phyloP scores from a whole-genome alignment of 257 asterid genomes.

The Plantago elongata region DNA sequence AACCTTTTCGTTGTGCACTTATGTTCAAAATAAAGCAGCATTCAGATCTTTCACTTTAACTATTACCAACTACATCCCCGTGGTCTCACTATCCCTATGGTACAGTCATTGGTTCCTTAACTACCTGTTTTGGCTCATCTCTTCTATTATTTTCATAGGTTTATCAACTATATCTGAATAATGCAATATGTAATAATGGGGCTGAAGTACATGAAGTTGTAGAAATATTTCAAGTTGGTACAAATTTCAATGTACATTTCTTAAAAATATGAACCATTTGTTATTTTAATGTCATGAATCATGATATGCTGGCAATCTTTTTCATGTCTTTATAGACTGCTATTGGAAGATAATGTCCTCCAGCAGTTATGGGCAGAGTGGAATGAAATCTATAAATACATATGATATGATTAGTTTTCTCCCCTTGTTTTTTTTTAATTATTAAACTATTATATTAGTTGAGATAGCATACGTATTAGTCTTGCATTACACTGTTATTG shows the following conservation, averaged over 20 bases:
- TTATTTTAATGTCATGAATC: conserved; percentile 9
- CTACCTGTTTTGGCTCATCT: too few relatives aligned
- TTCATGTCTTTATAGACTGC: neutral
- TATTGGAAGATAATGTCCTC: neutral
- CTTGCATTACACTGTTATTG: too few relatives aligned
- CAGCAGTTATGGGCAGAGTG: too few relatives aligned
- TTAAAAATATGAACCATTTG: neutral
- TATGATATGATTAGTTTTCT: too few relatives aligned
- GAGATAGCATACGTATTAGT: too few relatives aligned
- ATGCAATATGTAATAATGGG: neutral
- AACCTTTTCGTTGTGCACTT: neutral
- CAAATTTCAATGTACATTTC: conserved; percentile 1
- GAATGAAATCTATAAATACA: too few relatives aligned
- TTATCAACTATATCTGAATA: neutral
- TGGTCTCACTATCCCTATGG: neutral
- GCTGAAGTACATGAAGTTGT: neutral
- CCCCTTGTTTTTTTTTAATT: too few relatives aligned
- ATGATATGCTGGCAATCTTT: conserved; percentile 1
- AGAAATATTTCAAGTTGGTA: neutral
- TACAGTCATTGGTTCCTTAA: too few relatives aligned
- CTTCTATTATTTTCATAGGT: neutral
- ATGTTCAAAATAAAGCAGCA: neutral
- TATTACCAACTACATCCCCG: conserved; percentile 8
- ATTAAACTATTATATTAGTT: too few relatives aligned
- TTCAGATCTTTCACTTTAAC: neutral